Evolutionary conservation across 768 basidiomycete genomes (phyloP), one percentile per base, ranked within the genome.

Genomic region (Phaeotremella skinneri): DNA sequence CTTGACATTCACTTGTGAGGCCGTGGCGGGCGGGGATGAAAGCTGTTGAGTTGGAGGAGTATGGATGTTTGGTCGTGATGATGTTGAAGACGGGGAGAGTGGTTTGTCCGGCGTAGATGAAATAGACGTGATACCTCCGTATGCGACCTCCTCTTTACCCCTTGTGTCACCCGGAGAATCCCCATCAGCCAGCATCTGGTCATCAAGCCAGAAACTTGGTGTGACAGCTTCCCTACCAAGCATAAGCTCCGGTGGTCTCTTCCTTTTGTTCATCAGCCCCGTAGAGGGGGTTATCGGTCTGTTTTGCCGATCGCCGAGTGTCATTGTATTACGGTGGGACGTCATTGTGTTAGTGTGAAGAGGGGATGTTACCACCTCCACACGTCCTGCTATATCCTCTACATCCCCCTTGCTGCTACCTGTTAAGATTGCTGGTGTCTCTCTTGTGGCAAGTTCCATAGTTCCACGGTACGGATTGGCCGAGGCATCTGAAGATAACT

Each of bases 141-240:
- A 31, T 11, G 29, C 49, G 17, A 26, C 25, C 21, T 50, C 26
- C 6, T 20, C 26, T 5, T 26, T 31, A 5, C 21, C 49, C 4
- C 29, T 14, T 16, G 26, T 5, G 21, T 9, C 23, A 29, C 16
- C 30, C 16, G 9, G 11, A n/a, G 16, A 16, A 27, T 31, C 26
- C 25, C 37, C 37, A 41, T 41, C 14, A 23, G 55, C 55, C 23
- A 62, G 42, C 2, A 49, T n/a, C 13, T 65, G 56, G 29, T 58
- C 64, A 34, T 65, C 64, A 31, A 61, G 31, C 64, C 64, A 65
- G 9, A 61, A 45, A 58, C 59, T 61, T 2, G 64, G 59, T 1
- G 59, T 61, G 16, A 61, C 49, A 14, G 59, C 64, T 49, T 56
- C 26, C 49, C 57, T 53, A 20, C 52, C 53, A 26, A 62, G 31